Evolutionary conservation across 495 filamentous ascomycete species (phyloP), one percentile per base, ranked within the genome.

Genomic region (Penicillium riverlandense): DNA sequence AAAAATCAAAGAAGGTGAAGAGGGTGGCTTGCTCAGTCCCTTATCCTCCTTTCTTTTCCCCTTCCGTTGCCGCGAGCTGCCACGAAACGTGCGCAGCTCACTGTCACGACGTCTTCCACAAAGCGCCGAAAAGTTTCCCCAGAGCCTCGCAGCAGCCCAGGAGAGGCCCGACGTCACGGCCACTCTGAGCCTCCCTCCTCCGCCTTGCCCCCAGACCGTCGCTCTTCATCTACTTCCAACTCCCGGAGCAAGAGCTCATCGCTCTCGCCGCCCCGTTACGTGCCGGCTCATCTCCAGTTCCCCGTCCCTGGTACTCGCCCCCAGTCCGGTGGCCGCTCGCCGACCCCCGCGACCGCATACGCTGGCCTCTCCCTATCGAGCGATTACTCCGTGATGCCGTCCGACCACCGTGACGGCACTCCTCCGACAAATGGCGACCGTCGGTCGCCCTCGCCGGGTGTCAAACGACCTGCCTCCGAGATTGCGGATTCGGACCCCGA

Each of bases 51-150:
- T 40, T 44, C 28, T 35, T 55, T 50, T 41, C 33, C 28, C 13
- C 31, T 38, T 31, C 45, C 13, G 32, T 54, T 64, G 52, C 59
- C 61, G 53, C 55, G 70, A 73, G 70, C 70, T 73, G 70, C 67
- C 65, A 66, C 67, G 51, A 53, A 48, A 54, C 56, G 63, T 69
- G 69, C 57, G 81, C 83, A 85, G 84, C 84, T 86, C 84, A 70
- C 75, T 67, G 78, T 78, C 85, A 90, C 77, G 62, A 90, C 85
- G 86, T 86, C 86, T 80, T 86, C 84, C 70, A 76, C 76, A 75
- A 94, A 94, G 84, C 89, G 88, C 81, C 78, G 88, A 65, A 89
- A 85, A 77, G 77, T 90, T 67, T 80, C 57, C 40, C 57, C 76
- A 55, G 77, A 76, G 62, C 71, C 73, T 61, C 57, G 58, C 54